Base-by-base conservation (phyloP, 2,329 filamentous ascomycete species). In the Trichoderma sp. region DNA sequence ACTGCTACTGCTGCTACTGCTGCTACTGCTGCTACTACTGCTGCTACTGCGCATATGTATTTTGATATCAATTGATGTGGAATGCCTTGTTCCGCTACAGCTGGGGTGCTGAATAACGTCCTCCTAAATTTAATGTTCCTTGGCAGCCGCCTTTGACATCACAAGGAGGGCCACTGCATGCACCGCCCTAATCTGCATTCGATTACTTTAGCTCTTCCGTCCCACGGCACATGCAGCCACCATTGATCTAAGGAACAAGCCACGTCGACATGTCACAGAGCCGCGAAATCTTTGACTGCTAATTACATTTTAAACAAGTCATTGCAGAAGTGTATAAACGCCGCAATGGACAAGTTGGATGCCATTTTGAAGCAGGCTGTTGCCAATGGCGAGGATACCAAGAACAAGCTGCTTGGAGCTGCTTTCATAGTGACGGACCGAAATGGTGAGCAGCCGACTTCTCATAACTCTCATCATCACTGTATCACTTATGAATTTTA, bases 381-480 rank as follows among this genome's bases (percentile, higher is more conserved):
- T 21, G 74, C 76, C 40, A 53, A 73, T 19, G 76, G 71, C 8
- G 70, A 75, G 2, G 75, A 80, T 31, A 77, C 76, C 6, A 73
- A 70, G 2, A 72, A 77, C 49, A 80, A 78, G 72, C 69, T 81
- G 19, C 77, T 80, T 4, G 80, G 80, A 31, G 79, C 78, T 1
- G 75, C 80, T 3, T 81, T 81, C 62, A 70, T 78, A 10, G 77
- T 80, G 7, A 74, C 77, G 5, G 72, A 78, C 69, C 73, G 75
- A 63, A 64, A 80, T 63, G 78, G 80, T 77, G 55, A 62, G 21
- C 8, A 19, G 7, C 7, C 1, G 4, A 0, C 7, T 19, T 43
- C 19, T 43, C 10, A 10, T 43, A 40, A 2, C 11, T 16, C 5
- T 40, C 14, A 35, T 35, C 5, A 10, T 40, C 35, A 14, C 35